Base-by-base conservation (phyloP, 2,329 filamentous ascomycete genomes). In the Cordyceps tenuipes region DNA sequence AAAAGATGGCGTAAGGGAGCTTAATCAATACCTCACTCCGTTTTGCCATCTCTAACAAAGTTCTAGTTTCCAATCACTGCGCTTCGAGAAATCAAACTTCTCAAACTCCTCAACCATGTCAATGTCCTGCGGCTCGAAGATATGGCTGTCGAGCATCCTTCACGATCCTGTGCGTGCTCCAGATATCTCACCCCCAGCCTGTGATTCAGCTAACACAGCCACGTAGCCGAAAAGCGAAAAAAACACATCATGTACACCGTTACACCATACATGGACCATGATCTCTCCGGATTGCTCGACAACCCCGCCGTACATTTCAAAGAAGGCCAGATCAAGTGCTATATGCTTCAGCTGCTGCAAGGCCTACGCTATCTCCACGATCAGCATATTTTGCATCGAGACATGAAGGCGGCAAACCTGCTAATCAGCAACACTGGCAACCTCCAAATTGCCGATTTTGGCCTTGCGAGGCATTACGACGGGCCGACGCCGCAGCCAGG, bases 331-430 rank as follows among this genome's bases (percentile, higher is more conserved):
- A 96, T 97, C 74, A 99, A 99, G 74, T 99, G 94, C 77, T 99
- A 99, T 74, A 87, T 99, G 83, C 78, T 94, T 62, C 94, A 99
- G 72, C 81, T 99, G 34, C 83, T 99, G 55, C 88, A 96, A 69
- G 94, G 94, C 3, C 79, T 97, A 43, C 83, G 85, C 63, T 99
- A 97, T 74, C 80, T 99, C 48, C 94, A 99, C 76, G 89, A 91
- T 63, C 90, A 82, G 69, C 83, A 88, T 68, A 97, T 99, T 64
- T 78, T 99, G 26, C 94, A 99, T 72, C 87, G 94, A 70, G 94
- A 99, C 69, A 97, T 99, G 92, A 99, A 99, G 77, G 94, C 94
- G 2, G 94, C 94, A 69, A 99, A 99, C 71, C 81, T 99, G 36
- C 83, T 99, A 62, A 99, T 99, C 74, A 96, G 90, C 76, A 97